Conservation (phyloP, 176 grass and related monocot genomes). For the Paspalum vaginatum region DNA sequence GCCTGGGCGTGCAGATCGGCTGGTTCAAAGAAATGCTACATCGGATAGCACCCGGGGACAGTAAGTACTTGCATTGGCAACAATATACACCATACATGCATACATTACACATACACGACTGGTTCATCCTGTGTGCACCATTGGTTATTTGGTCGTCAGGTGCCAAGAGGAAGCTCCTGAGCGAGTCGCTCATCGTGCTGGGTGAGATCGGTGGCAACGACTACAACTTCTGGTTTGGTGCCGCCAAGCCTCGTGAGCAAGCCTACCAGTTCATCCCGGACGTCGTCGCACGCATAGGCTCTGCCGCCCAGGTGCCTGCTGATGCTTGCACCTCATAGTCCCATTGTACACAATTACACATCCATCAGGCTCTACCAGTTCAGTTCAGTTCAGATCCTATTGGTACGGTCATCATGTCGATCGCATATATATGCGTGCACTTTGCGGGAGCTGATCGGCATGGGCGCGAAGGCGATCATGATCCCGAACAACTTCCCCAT, state of each 20-base stretch:
- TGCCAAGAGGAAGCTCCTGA: slow-evolving; percentile 23
- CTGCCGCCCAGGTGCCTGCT: slow-evolving; percentile 37
- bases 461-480: slow-evolving; percentile 52
- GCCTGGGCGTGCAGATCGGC: slow-evolving; percentile 38
- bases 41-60: slow-evolving; percentile 37
- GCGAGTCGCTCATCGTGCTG: slow-evolving; percentile 48
- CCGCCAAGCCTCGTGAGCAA: slow-evolving; percentile 36
- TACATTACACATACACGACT: too few relatives aligned
- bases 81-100: too few relatives aligned
- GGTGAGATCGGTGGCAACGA: slow-evolving; percentile 75
- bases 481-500: slow-evolving; percentile 58
- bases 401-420: too few relatives aligned
- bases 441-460: slow-evolving; percentile 49
- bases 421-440: too few relatives aligned
- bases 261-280: slow-evolving; percentile 48
- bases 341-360: too few relatives aligned
- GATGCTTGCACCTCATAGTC: too few relatives aligned
- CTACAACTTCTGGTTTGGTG: slow-evolving; percentile 56
- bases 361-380: too few relatives aligned
- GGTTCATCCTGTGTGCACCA: too few relatives aligned
- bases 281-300: slow-evolving; percentile 41
- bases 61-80: neutral
- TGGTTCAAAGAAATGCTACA: slow-evolving; percentile 58
- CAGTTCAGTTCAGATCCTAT: too few relatives aligned
- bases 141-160: slow-evolving; percentile 21